Percentiles rank a stretch among this genome's conserved stretches.
phyloP scores from a whole-genome alignment of 2,329 filamentous ascomycete species.

The Sclerotinia glacialis region DNA sequence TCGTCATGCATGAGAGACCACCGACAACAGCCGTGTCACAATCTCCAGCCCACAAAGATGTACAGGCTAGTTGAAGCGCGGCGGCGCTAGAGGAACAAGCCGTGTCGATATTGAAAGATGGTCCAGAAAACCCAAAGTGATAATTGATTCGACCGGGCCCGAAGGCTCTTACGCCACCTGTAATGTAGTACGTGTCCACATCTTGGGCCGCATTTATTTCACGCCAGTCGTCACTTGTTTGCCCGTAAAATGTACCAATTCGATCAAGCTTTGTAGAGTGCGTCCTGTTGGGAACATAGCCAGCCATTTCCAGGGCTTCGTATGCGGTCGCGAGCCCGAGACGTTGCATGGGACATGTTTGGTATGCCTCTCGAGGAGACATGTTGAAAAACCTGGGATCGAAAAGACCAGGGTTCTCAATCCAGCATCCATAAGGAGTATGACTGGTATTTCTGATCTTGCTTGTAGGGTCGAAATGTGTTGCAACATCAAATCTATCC shows the following conservation, averaged over 20 bases:
- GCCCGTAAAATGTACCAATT: constrained; percentile 39
- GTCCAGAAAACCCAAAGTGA: constrained; percentile 46
- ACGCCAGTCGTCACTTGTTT: constrained; percentile 39
- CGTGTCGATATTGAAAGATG: constrained; percentile 44
- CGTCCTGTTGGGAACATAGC: constrained; percentile 54
- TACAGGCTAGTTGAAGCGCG: constrained; percentile 38
- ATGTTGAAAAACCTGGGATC: constrained; percentile 87
- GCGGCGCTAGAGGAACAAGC: constrained; percentile 45
- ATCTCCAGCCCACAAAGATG: constrained; percentile 36
- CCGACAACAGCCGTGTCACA: constrained; percentile 39
- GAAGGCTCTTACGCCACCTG: constrained; percentile 39
- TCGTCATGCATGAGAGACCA: constrained; percentile 37
- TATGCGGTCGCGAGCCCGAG: constrained; percentile 74
- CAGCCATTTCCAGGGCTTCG: constrained; percentile 78
- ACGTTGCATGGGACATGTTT: constrained; percentile 79
- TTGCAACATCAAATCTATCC: constrained; percentile 71
- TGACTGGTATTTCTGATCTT: constrained; percentile 65
- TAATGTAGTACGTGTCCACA: constrained; percentile 38
- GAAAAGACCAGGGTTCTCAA: constrained; percentile 70
- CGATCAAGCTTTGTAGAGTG: constrained; percentile 44
- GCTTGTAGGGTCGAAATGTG: constrained; percentile 68
- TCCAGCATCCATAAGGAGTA: constrained; percentile 71
- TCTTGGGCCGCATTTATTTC: constrained; percentile 38
- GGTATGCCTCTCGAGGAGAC: constrained; percentile 75
- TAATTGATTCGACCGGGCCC: constrained; percentile 42